These are phyloP conservation scores for Mycogone perniciosa DNA, from an alignment of 2,329 filamentous ascomycete species.

Conservation along the genomic window DNA sequence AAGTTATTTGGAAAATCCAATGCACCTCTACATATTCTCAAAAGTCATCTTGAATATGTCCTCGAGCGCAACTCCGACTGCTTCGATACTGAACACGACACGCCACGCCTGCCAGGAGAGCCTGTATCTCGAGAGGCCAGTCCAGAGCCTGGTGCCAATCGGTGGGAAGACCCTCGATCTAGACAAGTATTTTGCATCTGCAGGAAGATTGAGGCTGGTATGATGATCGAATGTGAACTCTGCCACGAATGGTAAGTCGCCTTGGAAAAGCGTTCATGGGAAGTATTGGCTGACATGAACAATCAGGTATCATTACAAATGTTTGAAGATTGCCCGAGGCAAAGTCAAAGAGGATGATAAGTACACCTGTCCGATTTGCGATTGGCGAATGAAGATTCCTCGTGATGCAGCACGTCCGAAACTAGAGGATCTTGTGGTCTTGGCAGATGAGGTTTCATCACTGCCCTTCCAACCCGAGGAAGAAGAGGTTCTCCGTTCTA, in stretches of 20 bases:
- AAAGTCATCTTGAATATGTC: constrained; percentile 90
- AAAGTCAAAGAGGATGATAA: constrained; percentile 99
- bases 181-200: constrained; percentile 96
- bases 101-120: constrained; percentile 83
- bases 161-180: constrained; percentile 56
- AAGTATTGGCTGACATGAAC: constrained; percentile 12
- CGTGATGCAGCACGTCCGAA: constrained; percentile 93
- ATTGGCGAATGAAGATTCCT: constrained; percentile 94
- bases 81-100: constrained; percentile 80
- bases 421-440: constrained; percentile 77
- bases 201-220: constrained; percentile 83
- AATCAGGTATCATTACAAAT: constrained; percentile 90
- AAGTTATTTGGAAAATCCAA: constrained; percentile 98
- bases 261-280: not conserved
- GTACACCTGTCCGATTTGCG: constrained; percentile 96
- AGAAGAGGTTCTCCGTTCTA: constrained; percentile 76
- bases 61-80: constrained; percentile 83
- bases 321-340: constrained; percentile 91
- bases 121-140: constrained; percentile 79
- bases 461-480: constrained; percentile 96
- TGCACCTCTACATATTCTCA: constrained; percentile 90
- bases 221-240: constrained; percentile 99
- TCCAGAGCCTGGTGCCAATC: constrained; percentile 45
- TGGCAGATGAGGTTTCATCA: constrained; percentile 73
- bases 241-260: constrained; percentile 86